These are phyloP conservation scores for Castanospermum australe DNA, from an alignment of 306 rosid genomes.

Conservation along the genomic window DNA sequence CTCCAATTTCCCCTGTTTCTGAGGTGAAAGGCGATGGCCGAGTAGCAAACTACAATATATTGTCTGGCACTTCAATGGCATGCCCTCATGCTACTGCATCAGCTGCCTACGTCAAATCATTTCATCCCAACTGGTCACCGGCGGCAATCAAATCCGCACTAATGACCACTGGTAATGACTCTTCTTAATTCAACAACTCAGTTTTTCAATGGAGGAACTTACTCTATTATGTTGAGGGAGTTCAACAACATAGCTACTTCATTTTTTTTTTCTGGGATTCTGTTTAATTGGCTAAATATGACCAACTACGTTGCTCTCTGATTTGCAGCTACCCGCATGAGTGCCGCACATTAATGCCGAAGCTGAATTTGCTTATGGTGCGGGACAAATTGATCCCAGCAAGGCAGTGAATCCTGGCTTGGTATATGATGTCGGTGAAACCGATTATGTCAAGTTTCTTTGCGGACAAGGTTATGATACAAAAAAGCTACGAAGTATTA, in stretches of 20 bases:
- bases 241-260: neutral
- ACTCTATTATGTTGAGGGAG: too few species aligned
- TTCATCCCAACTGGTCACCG: conserved; percentile 45
- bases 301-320: neutral
- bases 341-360: neutral
- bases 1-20: conserved; percentile 10
- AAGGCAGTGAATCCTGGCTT: conserved; percentile 34
- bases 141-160: conserved; percentile 39
- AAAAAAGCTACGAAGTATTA: neutral
- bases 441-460: conserved; percentile 25
- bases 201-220: too few species aligned
- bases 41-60: neutral
- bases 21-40: neutral
- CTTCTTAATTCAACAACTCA: neutral
- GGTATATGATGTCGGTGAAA: conserved; percentile 2
- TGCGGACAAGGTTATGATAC: conserved; percentile 40
- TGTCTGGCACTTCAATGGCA: conserved; percentile 48
- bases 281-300: neutral
- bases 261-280: neutral
- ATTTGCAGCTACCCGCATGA: conserved; percentile 27
- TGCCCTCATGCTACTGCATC: conserved; percentile 47
- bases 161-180: conserved; percentile 36
- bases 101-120: conserved; percentile 44
- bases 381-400: conserved; percentile 38
- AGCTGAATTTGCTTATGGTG: conserved; percentile 45